phyloP scores from a whole-genome alignment of 768 basidiomycete species.

The Tubosaeta sp. region DNA sequence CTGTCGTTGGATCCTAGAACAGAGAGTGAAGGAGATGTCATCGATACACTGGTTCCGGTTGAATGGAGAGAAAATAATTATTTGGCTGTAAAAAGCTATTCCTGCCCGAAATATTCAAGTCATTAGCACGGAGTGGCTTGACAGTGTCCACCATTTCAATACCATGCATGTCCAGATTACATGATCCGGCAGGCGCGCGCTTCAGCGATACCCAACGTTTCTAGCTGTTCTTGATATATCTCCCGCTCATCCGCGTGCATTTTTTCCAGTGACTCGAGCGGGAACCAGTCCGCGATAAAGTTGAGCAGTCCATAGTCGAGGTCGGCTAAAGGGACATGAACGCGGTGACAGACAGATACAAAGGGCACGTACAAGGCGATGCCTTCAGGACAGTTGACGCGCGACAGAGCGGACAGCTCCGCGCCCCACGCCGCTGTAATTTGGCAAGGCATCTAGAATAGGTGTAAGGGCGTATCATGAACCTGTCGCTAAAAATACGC shows the following conservation, averaged over 20 bases:
- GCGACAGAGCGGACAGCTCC: slow-evolving; percentile 82
- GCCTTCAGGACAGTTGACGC: slow-evolving; percentile 73
- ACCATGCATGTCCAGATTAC: slow-evolving; percentile 20
- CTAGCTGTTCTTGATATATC: slow-evolving; percentile 61
- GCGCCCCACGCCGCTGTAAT: slow-evolving; percentile 79
- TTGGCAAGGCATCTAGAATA: slow-evolving; percentile 66
- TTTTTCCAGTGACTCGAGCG: slow-evolving; percentile 73
- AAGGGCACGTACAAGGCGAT: slow-evolving; percentile 56
- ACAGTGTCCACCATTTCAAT: neutral
- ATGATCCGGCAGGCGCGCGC: slow-evolving; percentile 37
- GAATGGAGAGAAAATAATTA: neutral
- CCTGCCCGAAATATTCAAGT: neutral
- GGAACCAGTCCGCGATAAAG: slow-evolving; percentile 93
- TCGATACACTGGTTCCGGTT: neutral
- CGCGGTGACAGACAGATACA: neutral
- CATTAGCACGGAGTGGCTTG: neutral
- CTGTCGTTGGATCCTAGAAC: neutral
- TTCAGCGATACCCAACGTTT: slow-evolving; percentile 53
- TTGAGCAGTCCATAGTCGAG: slow-evolving; percentile 76
- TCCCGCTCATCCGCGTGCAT: slow-evolving; percentile 72
- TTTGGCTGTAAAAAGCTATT: neutral
- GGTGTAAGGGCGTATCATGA: neutral
- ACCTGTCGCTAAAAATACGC: neutral
- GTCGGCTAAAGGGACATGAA: slow-evolving; percentile 45
- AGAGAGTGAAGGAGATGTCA: neutral